Evolutionary conservation across 2,329 filamentous ascomycete species (phyloP), one percentile per base, ranked within the genome.

Genomic region (Aspergillus calidoustus): DNA sequence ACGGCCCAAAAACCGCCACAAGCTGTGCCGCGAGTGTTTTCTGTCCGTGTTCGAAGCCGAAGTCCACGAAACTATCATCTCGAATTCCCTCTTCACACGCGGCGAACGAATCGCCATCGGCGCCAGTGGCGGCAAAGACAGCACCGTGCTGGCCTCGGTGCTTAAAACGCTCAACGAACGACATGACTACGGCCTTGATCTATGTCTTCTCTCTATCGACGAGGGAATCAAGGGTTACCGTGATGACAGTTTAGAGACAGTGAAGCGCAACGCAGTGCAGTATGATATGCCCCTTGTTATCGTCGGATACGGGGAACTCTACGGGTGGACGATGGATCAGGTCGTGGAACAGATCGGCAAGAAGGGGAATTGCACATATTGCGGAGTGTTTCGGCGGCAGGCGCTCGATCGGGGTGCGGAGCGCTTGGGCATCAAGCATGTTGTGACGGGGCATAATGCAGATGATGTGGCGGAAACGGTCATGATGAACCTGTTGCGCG

Each of bases 271-370:
- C 77, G 91, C 93, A 0, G 77, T 86, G 13, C 93, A 98, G 77
- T 97, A 98, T 78, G 88, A 90, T 1, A 96, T 99, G 90, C 88
- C 91, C 0, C 81, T 99, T 53, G 91, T 92, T 69, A 96, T 99
- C 59, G 87, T 99, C 54, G 93, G 94, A 54, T 99, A 99, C 72
- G 90, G 89, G 57, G 91, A 97, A 72, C 82, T 99, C 9, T 99
- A 99, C 75, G 95, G 94, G 8, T 99, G 95, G 95, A 97, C 93
- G 1, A 99, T 99, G 95, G 95, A 99, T 73, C 92, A 98, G 73
- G 95, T 99, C 9, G 96, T 99, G 4, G 91, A 93, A 71, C 92
- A 94, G 52, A 91, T 99, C 54, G 95, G 95, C 15, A 98, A 97
- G 81, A 98, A 97, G 77, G 93, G 94, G 31, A 99, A 99, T 78